These are phyloP conservation scores for Isoetes taiwanensis DNA, from an alignment of 75 land plant species.

Conservation along the genomic window DNA sequence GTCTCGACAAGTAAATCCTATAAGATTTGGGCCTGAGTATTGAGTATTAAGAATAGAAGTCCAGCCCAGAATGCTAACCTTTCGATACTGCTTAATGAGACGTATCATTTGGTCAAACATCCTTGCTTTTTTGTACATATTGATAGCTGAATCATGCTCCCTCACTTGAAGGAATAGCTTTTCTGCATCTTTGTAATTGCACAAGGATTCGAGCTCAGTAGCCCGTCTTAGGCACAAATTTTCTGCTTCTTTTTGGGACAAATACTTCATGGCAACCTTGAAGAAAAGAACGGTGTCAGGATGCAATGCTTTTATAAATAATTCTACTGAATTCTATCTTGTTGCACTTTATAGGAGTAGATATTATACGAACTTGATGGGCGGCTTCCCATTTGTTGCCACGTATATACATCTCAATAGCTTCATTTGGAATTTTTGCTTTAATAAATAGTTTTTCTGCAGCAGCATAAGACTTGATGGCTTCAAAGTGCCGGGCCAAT, in stretches of 20 bases:
- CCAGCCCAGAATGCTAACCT: conserved; percentile 10
- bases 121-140: conserved; percentile 27
- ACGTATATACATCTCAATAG: conserved; percentile 27
- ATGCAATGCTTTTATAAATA: not conserved
- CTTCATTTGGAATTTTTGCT: conserved; percentile 22
- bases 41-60: not conserved
- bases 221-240: conserved; percentile 18
- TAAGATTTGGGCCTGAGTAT: not conserved
- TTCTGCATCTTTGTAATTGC: conserved; percentile 26
- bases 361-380: conserved; percentile 14
- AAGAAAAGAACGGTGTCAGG: not conserved
- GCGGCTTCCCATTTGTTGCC: conserved; percentile 26
- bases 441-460: conserved; percentile 23
- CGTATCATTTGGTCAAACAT: conserved; percentile 23
- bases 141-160: conserved; percentile 24
- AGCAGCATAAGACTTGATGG: conserved; percentile 21
- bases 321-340: too few relatives aligned
- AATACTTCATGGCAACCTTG: conserved; percentile 20
- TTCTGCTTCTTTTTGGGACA: conserved; percentile 18
- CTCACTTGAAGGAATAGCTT: conserved; percentile 22
- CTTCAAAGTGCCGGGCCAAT: conserved; percentile 26
- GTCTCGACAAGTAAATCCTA: conserved; percentile 26
- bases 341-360: too few relatives aligned
- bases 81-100: conserved; percentile 20
- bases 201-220: conserved; percentile 12